These are phyloP conservation scores for Linum lewisii DNA, from an alignment of 345 rosid species.

Conservation along the genomic window DNA sequence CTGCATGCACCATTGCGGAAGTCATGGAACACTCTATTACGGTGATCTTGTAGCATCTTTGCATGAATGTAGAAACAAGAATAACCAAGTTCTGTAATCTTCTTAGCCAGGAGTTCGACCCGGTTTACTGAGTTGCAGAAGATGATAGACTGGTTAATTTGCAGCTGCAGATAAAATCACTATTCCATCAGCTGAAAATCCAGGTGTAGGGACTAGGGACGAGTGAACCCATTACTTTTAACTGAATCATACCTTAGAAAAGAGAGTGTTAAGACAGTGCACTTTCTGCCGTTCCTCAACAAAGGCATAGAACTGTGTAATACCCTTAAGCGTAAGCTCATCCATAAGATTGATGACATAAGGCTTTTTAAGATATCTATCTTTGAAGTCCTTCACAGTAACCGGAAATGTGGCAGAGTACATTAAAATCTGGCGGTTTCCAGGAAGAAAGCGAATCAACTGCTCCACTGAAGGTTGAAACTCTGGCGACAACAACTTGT, in stretches of 20 bases:
- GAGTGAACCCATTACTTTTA: neutral
- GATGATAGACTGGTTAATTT: conserved; percentile 97
- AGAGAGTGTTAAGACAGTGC: conserved; percentile 97
- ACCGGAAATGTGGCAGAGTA: conserved; percentile 98
- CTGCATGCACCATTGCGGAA: conserved; percentile 99
- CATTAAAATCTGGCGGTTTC: conserved; percentile 86
- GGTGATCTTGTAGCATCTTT: conserved; percentile 99
- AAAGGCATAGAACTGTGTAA: conserved; percentile 93
- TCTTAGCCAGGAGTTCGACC: conserved; percentile 92
- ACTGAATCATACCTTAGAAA: conserved; percentile 70
- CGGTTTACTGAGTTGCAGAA: conserved; percentile 99
- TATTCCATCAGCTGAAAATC: conserved; percentile 1
- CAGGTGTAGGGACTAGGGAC: neutral
- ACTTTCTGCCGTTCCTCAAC: conserved; percentile 99
- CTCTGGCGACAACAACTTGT: conserved; percentile 95
- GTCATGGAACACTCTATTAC: conserved; percentile 98
- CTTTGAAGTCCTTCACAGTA: conserved; percentile 95
- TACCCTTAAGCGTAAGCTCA: conserved; percentile 95
- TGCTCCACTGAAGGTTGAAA: conserved; percentile 95
- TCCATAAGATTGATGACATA: conserved; percentile 98
- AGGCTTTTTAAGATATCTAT: conserved; percentile 71
- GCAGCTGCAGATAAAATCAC: conserved; percentile 53
- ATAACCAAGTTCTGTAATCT: conserved; percentile 98
- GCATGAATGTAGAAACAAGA: conserved; percentile 98
- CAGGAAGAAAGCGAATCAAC: conserved; percentile 77